phyloP scores from a whole-genome alignment of 1,284 basidiomycete species.

The Rhodotorula sp. region DNA sequence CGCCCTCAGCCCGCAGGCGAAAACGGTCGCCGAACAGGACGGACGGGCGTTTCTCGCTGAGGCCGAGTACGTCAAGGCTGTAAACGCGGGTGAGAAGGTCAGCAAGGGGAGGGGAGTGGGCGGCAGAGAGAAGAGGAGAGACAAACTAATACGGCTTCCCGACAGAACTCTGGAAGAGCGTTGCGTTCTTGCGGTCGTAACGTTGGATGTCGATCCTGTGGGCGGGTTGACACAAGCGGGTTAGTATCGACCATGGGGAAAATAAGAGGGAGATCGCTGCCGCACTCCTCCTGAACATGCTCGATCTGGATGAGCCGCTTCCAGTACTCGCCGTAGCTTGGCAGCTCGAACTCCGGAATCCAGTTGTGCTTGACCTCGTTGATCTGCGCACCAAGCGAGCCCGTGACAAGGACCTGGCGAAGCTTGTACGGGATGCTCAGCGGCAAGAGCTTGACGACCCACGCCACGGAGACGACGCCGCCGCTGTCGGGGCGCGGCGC shows the following conservation, averaged over 20 bases:
- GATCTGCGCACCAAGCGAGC: neutral
- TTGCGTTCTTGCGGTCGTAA: conserved; percentile 4
- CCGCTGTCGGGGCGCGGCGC: neutral
- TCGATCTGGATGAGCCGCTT: conserved; percentile 3
- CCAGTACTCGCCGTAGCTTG: conserved; percentile 7
- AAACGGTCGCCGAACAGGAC: conserved; percentile 18
- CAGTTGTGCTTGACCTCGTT: neutral
- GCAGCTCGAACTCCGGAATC: neutral
- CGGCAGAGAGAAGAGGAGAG: no score
- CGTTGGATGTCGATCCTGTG: conserved; percentile 2
- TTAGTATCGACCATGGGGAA: no score
- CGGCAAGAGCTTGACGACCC: conserved; percentile 8
- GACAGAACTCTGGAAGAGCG: neutral
- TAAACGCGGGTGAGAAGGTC: no score
- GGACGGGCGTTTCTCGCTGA: conserved; percentile 22
- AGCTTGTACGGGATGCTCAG: neutral
- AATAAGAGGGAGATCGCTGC: no score
- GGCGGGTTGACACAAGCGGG: no score
- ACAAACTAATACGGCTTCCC: neutral
- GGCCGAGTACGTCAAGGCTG: conserved; percentile 7
- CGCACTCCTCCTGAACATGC: conserved; percentile 11
- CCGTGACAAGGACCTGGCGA: no score
- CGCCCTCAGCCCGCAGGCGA: neutral
- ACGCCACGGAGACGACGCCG: conserved; percentile 2
- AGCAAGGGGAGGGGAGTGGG: no score